Evolutionary conservation across 1,139 yeast genomes (phyloP).

Genomic region (Geotrichum phurueaensis): DNA sequence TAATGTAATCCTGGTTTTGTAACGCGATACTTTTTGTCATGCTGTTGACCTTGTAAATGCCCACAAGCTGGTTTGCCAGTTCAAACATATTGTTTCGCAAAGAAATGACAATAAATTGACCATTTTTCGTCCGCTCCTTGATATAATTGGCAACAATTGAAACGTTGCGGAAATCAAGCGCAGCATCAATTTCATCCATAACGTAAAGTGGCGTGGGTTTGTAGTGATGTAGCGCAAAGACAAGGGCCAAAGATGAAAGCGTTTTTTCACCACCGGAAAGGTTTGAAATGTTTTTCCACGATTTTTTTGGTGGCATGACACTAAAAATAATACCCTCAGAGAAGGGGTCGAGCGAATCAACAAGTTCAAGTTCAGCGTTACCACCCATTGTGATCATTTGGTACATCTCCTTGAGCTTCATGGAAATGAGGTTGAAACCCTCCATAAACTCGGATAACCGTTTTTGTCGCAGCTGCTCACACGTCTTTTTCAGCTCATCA

Average conservation of each 20-base stretch:
- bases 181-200: slow-evolving; percentile 99
- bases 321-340: slow-evolving; percentile 94
- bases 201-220: slow-evolving; percentile 97
- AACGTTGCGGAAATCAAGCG: slow-evolving; percentile 92
- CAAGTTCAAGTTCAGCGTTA: slow-evolving; percentile 93
- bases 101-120: slow-evolving; percentile 93
- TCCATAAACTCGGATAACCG: slow-evolving; percentile 87
- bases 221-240: slow-evolving; percentile 91
- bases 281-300: slow-evolving; percentile 94
- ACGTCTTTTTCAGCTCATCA: slow-evolving; percentile 55
- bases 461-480: slow-evolving; percentile 66
- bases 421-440: slow-evolving; percentile 82
- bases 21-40: slow-evolving; percentile 82
- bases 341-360: slow-evolving; percentile 95
- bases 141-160: slow-evolving; percentile 96
- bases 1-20: slow-evolving; percentile 48
- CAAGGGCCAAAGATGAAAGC: slow-evolving; percentile 86
- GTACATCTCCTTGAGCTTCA: slow-evolving; percentile 92
- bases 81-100: slow-evolving; percentile 97
- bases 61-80: slow-evolving; percentile 86
- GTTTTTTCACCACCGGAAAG: slow-evolving; percentile 98
- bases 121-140: slow-evolving; percentile 90
- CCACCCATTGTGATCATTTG: slow-evolving; percentile 99
- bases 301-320: slow-evolving; percentile 98
- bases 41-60: slow-evolving; percentile 88